These are phyloP conservation scores for Stylonectria norvegica DNA, from an alignment of 2,329 filamentous ascomycete species.

Conservation along the genomic window DNA sequence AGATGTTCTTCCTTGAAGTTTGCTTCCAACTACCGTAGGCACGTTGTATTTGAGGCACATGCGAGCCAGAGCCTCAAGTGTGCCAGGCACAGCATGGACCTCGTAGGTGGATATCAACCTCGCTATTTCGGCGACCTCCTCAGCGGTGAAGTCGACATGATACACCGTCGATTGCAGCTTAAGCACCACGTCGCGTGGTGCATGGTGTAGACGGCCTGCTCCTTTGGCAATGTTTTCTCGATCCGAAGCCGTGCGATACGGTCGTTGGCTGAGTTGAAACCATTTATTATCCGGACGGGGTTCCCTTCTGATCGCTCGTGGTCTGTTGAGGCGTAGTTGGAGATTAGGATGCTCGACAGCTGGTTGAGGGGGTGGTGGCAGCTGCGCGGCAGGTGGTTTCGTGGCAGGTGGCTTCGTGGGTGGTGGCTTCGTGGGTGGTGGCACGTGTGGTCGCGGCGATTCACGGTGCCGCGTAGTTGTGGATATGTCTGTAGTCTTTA, in stretches of 20 bases:
- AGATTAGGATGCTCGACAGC: constrained; percentile 1
- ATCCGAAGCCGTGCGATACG: constrained; percentile 25
- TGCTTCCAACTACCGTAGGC: constrained; percentile 18
- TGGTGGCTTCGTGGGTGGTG: neutral
- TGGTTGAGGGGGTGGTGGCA: no score
- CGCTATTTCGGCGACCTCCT: constrained; percentile 35
- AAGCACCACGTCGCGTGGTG: constrained; percentile 1
- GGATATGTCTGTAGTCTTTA: constrained; percentile 1
- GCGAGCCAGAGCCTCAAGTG: constrained; percentile 16
- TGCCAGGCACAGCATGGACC: constrained; percentile 12
- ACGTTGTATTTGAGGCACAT: constrained; percentile 22
- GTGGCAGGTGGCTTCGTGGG: neutral
- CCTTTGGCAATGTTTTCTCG: constrained; percentile 29
- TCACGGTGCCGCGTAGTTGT: no score
- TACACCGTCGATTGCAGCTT: constrained; percentile 28
- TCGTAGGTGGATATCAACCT: constrained; percentile 17
- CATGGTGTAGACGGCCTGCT: constrained; percentile 6
- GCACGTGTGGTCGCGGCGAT: neutral
- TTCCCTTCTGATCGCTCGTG: constrained; percentile 10
- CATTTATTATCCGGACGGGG: constrained; percentile 12
- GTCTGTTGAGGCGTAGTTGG: constrained; percentile 10
- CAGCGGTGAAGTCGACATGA: constrained; percentile 45
- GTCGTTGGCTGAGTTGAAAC: constrained; percentile 18
- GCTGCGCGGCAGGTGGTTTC: neutral
- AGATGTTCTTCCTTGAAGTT: constrained; percentile 21